Evolutionary conservation across 768 basidiomycete genomes (phyloP).

Genomic region (Lentinus brumalis): DNA sequence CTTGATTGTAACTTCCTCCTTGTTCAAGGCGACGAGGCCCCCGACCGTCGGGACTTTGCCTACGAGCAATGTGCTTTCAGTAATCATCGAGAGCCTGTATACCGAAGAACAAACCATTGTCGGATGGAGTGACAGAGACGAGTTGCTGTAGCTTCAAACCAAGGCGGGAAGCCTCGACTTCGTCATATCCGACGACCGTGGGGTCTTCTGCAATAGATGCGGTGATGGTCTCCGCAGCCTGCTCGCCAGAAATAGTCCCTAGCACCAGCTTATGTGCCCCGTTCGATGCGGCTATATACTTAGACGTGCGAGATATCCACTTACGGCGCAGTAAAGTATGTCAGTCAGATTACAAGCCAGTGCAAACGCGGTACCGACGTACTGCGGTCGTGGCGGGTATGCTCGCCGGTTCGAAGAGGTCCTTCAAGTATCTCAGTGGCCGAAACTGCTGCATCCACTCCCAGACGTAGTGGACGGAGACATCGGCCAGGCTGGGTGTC

Average conservation of each 20-base stretch:
- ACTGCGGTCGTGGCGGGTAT: conserved; percentile 48
- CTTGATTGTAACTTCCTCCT: conserved; percentile 52
- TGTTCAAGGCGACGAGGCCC: conserved; percentile 50
- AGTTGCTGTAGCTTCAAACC: conserved; percentile 39
- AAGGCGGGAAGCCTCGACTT: conserved; percentile 44
- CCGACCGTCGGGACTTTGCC: conserved; percentile 47
- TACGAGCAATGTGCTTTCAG: background rate
- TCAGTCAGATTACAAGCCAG: background rate
- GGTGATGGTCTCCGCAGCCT: conserved; percentile 46
- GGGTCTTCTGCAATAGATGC: conserved; percentile 41
- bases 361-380: conserved; percentile 12
- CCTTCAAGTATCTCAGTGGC: conserved; percentile 26
- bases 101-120: conserved; percentile 42
- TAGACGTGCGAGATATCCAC: conserved; percentile 51
- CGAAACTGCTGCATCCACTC: conserved; percentile 45
- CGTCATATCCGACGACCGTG: conserved; percentile 47
- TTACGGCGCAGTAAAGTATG: conserved; percentile 22
- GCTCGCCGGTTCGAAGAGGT: conserved; percentile 38
- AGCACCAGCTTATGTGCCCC: conserved; percentile 30
- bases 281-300: conserved; percentile 30
- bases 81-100: background rate
- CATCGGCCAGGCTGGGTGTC: conserved; percentile 51
- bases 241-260: conserved; percentile 38
- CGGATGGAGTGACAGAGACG: conserved; percentile 48
- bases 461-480: conserved; percentile 52